Evolutionary conservation across 2,329 filamentous ascomycete species (phyloP).

Genomic region (Penicillium sp.): DNA sequence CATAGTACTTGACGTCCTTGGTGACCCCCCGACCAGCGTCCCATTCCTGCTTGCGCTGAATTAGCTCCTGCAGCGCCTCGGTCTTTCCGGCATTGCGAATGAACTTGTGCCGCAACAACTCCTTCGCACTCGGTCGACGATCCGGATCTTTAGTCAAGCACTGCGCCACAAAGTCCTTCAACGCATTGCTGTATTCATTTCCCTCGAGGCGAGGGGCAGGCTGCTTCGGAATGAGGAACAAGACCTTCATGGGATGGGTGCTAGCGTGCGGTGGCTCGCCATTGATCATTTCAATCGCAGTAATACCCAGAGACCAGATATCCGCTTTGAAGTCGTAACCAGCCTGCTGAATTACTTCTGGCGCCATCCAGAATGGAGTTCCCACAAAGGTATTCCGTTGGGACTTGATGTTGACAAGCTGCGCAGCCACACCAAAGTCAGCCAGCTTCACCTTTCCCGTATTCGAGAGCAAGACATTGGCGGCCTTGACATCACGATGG

Average conservation of each 20-base stretch:
- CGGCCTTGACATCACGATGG: constrained; percentile 94
- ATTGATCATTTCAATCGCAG: constrained; percentile 83
- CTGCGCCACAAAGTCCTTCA: constrained; percentile 89
- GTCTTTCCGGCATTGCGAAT: constrained; percentile 84
- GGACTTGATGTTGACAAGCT: constrained; percentile 96
- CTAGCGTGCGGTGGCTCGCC: constrained; percentile 86
- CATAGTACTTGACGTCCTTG: constrained; percentile 80
- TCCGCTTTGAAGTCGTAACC: constrained; percentile 86
- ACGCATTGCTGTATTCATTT: constrained; percentile 76
- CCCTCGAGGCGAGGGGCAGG: constrained; percentile 82
- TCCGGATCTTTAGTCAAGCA: constrained; percentile 94
- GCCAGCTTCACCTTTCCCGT: constrained; percentile 91
- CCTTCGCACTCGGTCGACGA: constrained; percentile 77
- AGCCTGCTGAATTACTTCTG: constrained; percentile 88
- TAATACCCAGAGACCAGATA: constrained; percentile 91
- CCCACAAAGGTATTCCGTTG: constrained; percentile 97
- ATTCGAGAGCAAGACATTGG: constrained; percentile 91
- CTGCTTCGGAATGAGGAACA: constrained; percentile 89
- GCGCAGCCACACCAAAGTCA: constrained; percentile 95
- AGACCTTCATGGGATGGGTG: constrained; percentile 89
- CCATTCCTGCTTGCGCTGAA: constrained; percentile 77
- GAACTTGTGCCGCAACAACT: constrained; percentile 85
- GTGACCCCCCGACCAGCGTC: constrained; percentile 71
- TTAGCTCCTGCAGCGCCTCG: constrained; percentile 83
- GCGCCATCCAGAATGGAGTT: constrained; percentile 97